These are phyloP conservation scores for Nemania serpens DNA, from an alignment of 2,329 filamentous ascomycete species.

Conservation along the genomic window DNA sequence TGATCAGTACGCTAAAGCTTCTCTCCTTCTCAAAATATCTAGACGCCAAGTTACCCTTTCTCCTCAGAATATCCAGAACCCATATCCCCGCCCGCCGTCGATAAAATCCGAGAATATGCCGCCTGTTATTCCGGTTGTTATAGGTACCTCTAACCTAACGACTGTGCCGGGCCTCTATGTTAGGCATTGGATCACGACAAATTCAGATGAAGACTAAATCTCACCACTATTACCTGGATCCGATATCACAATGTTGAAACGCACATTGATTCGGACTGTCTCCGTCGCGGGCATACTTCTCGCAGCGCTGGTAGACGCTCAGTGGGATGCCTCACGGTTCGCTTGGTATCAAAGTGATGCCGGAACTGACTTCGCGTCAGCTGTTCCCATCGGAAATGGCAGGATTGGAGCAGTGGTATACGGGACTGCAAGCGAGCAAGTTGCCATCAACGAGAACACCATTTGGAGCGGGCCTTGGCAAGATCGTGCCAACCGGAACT, in stretches of 20 bases:
- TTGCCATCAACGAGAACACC: conserved; percentile 15
- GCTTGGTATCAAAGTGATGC: not conserved
- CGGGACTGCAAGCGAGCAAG: conserved; percentile 1
- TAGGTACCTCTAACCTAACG: not conserved
- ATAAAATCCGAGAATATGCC: not conserved
- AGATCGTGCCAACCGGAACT: conserved; percentile 4
- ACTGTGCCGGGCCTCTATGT: not conserved
- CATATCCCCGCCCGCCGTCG: no score
- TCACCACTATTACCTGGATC: not conserved
- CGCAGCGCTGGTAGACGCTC: not conserved
- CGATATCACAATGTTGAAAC: not conserved
- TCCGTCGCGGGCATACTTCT: not conserved
- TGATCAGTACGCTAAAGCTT: not conserved
- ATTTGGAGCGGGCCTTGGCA: conserved; percentile 15
- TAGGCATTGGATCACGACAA: not conserved
- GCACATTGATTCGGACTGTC: not conserved
- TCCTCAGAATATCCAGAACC: no score
- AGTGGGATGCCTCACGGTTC: not conserved
- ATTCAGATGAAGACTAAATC: not conserved
- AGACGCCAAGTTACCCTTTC: no score
- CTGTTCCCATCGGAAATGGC: conserved; percentile 19
- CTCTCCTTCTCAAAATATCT: no score
- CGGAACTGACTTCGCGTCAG: not conserved
- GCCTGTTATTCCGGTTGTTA: no score
- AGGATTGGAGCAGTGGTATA: conserved; percentile 18